phyloP scores from a whole-genome alignment of 441 rosid species.

The Dalechampia spathulata region DNA sequence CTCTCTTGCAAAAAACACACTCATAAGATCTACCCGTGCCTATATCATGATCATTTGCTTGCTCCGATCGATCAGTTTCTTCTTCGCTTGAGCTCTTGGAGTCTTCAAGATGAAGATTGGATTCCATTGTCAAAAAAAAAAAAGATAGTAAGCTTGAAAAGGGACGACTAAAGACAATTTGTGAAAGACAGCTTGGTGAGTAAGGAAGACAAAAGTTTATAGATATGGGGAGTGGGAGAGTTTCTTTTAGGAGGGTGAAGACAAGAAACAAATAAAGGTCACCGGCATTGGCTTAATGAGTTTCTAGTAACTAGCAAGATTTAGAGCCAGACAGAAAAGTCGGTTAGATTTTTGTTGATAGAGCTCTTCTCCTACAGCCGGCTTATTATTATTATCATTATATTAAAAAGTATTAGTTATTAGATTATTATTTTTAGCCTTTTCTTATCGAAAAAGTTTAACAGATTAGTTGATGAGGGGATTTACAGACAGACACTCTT shows the following conservation, averaged over 20 bases:
- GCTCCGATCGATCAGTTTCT: conserved; percentile 29
- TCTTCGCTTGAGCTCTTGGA: conserved; percentile 35
- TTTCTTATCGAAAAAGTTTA: too few relatives aligned
- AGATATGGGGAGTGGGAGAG: conserved; percentile 9
- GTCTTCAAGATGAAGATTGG: conserved; percentile 21
- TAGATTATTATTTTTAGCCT: too few relatives aligned
- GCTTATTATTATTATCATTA: conserved; percentile 10
- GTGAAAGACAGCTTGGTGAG: conserved; percentile 1
- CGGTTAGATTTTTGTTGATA: conserved; percentile 21
- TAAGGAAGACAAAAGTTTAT: conserved; percentile 8
- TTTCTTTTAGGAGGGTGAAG: not conserved
- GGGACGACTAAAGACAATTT: not conserved
- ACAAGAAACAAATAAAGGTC: conserved; percentile 28
- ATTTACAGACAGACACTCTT: too few relatives aligned
- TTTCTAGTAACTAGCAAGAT: not conserved
- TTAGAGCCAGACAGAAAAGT: conserved; percentile 26
- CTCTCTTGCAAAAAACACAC: conserved; percentile 66
- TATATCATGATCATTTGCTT: conserved; percentile 17
- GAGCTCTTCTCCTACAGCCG: conserved; percentile 30
- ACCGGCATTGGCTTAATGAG: conserved; percentile 21
- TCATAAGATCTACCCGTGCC: conserved; percentile 42
- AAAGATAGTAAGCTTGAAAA: not conserved
- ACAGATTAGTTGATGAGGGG: too few relatives aligned
- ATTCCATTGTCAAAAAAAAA: conserved; percentile 24
- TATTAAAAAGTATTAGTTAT: too few relatives aligned